Evolutionary conservation across 768 basidiomycete species (phyloP).

Genomic region (Lactifluus piperatus): DNA sequence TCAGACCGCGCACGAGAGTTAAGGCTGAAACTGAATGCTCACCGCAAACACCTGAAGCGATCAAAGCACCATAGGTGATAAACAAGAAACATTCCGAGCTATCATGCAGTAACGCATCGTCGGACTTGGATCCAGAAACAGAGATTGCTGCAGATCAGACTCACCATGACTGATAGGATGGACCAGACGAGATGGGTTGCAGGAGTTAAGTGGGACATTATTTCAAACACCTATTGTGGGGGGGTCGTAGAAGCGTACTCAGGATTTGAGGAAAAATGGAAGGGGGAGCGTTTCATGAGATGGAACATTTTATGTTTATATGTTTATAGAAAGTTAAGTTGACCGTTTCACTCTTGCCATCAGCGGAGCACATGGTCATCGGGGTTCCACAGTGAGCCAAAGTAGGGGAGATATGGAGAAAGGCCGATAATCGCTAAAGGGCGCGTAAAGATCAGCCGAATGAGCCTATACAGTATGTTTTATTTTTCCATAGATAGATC

Average conservation of each 20-base stretch:
- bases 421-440: too few relatives aligned
- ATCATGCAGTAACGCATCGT: neutral
- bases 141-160: constrained; percentile 19
- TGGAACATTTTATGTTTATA: neutral
- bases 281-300: neutral
- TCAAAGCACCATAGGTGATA: constrained; percentile 79
- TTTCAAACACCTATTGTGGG: neutral
- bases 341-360: neutral
- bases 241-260: too few relatives aligned
- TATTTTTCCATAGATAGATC: too few relatives aligned
- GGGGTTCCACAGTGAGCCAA: neutral
- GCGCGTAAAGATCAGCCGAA: too few relatives aligned
- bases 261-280: too few relatives aligned
- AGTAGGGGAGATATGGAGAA: too few relatives aligned
- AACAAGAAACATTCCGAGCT: constrained; percentile 57
- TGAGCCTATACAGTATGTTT: too few relatives aligned
- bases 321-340: neutral
- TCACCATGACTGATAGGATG: constrained; percentile 41
- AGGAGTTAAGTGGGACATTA: constrained; percentile 7
- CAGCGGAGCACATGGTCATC: constrained; percentile 9
- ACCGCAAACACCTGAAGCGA: constrained; percentile 66
- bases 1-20: neutral
- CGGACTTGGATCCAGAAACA: neutral
- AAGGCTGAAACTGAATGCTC: constrained; percentile 16
- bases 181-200: constrained; percentile 50